A percentile compares a stretch with the other conserved stretches of the same genome.
Conservation (phyloP, 352 stramenopile species). For the Globisporangium heterothallicum region DNA sequence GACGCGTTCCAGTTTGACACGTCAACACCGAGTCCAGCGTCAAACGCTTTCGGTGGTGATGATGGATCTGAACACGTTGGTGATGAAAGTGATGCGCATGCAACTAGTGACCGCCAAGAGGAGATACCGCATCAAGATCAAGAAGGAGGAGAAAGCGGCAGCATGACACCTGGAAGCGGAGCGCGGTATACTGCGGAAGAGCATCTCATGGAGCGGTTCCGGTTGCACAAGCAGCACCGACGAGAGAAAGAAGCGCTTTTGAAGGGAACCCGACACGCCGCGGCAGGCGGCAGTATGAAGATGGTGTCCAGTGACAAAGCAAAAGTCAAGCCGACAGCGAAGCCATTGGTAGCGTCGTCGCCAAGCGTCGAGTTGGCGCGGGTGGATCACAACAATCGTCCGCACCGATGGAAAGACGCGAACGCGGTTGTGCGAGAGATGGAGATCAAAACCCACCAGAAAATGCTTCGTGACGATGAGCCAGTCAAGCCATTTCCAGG, state of each 20-base stretch:
- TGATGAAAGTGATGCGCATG: neutral
- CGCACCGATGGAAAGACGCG: conserved; percentile 80
- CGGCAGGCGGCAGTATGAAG: conserved; percentile 21
- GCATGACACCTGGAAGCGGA: neutral
- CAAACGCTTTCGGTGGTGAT: neutral
- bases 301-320: conserved; percentile 13
- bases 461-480: conserved; percentile 42
- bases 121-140: neutral
- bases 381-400: conserved; percentile 85
- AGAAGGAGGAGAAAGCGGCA: neutral
- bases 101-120: neutral
- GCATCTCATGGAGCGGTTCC: conserved; percentile 66
- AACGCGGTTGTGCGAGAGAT: conserved; percentile 58
- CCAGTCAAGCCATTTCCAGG: conserved; percentile 58
- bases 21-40: neutral
- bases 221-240: conserved; percentile 73
- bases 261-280: conserved; percentile 43
- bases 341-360: conserved; percentile 6
- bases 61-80: neutral
- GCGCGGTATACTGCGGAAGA: conserved; percentile 25
- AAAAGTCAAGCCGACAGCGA: neutral
- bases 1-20: neutral
- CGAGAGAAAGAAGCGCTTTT: conserved; percentile 61
- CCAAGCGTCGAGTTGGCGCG: conserved; percentile 39
- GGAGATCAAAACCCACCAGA: conserved; percentile 50